phyloP scores from a whole-genome alignment of 495 filamentous ascomycete genomes.

The Neurospora terricola region DNA sequence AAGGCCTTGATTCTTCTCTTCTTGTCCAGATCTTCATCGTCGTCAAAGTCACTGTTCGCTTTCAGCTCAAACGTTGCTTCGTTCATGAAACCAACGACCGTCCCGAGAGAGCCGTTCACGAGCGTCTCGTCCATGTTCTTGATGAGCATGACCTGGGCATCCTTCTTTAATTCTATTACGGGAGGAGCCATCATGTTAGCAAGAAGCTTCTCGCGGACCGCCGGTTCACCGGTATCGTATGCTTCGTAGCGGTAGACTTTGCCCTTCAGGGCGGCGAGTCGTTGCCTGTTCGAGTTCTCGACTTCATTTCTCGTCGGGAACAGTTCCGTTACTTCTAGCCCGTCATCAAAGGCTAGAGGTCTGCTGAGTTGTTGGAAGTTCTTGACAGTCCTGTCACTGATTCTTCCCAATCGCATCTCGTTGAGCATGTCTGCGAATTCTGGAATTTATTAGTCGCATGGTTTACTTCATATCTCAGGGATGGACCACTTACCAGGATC shows the following conservation, averaged over 20 bases:
- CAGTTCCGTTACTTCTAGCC: conserved; percentile 83
- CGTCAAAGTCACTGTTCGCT: conserved; percentile 47
- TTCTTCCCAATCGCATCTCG: conserved; percentile 84
- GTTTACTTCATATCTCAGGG: background rate
- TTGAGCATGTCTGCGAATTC: conserved; percentile 93
- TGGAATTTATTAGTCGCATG: conserved; percentile 17
- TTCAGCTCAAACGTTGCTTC: conserved; percentile 61
- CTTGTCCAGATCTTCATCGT: conserved; percentile 32
- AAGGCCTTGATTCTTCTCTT: conserved; percentile 37
- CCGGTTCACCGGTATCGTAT: conserved; percentile 64
- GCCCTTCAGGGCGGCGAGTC: conserved; percentile 65
- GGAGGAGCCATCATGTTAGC: conserved; percentile 87
- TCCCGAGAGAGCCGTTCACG: conserved; percentile 89
- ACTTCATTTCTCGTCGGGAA: conserved; percentile 90
- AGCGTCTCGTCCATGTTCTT: conserved; percentile 93
- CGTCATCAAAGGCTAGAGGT: conserved; percentile 60
- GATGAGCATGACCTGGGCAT: conserved; percentile 97
- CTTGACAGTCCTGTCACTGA: conserved; percentile 56
- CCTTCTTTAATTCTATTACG: conserved; percentile 70
- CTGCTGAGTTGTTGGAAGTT: conserved; percentile 64
- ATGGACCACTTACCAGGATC: conserved; percentile 55
- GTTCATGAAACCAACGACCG: conserved; percentile 77
- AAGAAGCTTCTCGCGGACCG: conserved; percentile 65
- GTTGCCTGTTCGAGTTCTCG: conserved; percentile 67
- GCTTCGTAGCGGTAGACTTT: conserved; percentile 57